phyloP scores from a whole-genome alignment of 305 asterid genomes.

The Petunia hybrid region DNA sequence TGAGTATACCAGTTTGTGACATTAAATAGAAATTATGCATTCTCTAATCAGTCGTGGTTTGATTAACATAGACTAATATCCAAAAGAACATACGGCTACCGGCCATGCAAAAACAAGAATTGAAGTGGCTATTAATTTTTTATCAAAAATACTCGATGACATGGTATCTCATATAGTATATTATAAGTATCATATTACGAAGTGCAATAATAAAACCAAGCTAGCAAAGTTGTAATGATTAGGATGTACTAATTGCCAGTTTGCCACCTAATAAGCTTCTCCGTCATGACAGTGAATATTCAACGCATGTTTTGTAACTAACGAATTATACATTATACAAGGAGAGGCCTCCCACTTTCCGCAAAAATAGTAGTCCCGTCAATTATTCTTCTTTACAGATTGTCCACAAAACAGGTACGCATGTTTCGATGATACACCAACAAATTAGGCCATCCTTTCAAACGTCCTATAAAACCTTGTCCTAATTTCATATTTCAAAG shows the following conservation, averaged over 20 bases:
- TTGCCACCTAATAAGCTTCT: conserved; percentile 19
- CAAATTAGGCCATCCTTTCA: conserved; percentile 17
- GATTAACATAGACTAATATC: background rate
- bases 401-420: conserved; percentile 26
- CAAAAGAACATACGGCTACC: background rate
- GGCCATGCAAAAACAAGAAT: background rate
- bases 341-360: conserved; percentile 27
- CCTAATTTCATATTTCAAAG: background rate
- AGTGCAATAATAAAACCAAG: background rate
- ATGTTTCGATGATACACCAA: conserved; percentile 27
- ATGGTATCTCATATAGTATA: background rate
- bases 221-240: background rate
- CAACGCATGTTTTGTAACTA: conserved; percentile 6
- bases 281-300: conserved; percentile 21
- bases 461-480: conserved; percentile 23
- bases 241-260: background rate
- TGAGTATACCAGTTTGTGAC: background rate
- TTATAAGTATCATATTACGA: background rate
- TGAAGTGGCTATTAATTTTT: background rate
- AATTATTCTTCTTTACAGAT: background rate
- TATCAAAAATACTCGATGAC: background rate
- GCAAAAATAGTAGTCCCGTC: background rate
- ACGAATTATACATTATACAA: conserved; percentile 2
- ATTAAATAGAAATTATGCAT: background rate
- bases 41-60: background rate